Conservation (phyloP, 2,329 filamentous ascomycete species). For the Aspergillus felis region DNA sequence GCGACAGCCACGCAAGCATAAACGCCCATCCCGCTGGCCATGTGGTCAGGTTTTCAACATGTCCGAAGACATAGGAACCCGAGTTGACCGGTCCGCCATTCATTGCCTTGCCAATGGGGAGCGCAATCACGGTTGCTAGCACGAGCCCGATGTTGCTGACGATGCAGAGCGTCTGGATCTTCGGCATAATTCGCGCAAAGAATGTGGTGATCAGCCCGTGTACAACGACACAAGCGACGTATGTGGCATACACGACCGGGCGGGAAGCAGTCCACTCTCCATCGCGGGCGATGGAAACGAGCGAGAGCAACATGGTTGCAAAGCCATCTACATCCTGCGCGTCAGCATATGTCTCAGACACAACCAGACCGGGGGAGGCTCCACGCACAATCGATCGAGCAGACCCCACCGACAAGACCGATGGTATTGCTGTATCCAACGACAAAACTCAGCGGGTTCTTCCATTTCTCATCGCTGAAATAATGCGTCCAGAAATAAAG, state of each 20-base stretch:
- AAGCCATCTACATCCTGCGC: constrained; percentile 13
- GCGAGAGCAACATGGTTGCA: constrained; percentile 42
- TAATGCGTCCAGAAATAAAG: constrained; percentile 59
- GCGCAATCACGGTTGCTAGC: constrained; percentile 51
- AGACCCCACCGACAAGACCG: constrained; percentile 56
- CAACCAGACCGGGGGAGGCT: not conserved
- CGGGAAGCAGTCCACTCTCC: constrained; percentile 54
- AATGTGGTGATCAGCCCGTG: constrained; percentile 54
- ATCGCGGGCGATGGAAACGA: constrained; percentile 55
- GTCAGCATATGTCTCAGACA: not conserved
- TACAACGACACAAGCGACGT: constrained; percentile 50
- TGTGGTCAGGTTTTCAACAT: constrained; percentile 54
- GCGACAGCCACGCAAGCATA: constrained; percentile 58
- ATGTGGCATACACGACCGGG: constrained; percentile 55
- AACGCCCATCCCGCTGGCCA: constrained; percentile 58
- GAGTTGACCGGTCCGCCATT: constrained; percentile 29
- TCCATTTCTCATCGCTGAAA: constrained; percentile 51
- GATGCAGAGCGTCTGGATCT: constrained; percentile 55
- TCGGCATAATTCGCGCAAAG: constrained; percentile 55
- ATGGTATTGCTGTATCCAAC: constrained; percentile 61
- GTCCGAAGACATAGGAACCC: constrained; percentile 51
- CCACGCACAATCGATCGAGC: constrained; percentile 56
- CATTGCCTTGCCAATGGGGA: constrained; percentile 47
- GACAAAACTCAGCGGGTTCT: constrained; percentile 56
- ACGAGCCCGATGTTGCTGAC: constrained; percentile 53